Conservation (phyloP, 805 yeast genomes). For the Cyberlindnera amylophila region DNA sequence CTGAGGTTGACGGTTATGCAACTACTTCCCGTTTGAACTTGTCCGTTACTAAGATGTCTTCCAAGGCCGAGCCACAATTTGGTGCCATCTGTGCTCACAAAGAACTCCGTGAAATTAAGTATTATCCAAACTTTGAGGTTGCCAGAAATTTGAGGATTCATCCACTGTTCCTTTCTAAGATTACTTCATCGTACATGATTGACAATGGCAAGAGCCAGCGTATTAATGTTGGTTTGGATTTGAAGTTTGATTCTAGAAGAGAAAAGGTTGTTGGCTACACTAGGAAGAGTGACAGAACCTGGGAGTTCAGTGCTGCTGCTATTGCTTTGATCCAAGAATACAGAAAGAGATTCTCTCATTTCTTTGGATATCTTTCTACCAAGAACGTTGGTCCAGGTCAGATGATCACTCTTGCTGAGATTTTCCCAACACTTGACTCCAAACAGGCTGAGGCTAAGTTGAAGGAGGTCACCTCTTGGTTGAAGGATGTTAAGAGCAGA, state of each 20-base stretch:
- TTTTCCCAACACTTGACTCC: slow-evolving; percentile 34
- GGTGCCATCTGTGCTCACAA: slow-evolving; percentile 57
- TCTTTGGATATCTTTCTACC: slow-evolving; percentile 42
- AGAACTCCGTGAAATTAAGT: slow-evolving; percentile 55
- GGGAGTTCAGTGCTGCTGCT: slow-evolving; percentile 85
- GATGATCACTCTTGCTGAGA: slow-evolving; percentile 29
- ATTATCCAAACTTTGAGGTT: slow-evolving; percentile 62
- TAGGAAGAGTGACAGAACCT: slow-evolving; percentile 55
- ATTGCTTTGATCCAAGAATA: slow-evolving; percentile 62
- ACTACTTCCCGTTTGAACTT: slow-evolving; percentile 42
- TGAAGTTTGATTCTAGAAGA: slow-evolving; percentile 77
- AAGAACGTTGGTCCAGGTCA: slow-evolving; percentile 26
- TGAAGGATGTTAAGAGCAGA: slow-evolving; percentile 48
- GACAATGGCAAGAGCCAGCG: slow-evolving; percentile 48
- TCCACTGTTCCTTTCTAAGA: slow-evolving; percentile 66
- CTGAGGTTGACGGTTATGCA: slow-evolving; percentile 58
- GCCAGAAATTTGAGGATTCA: slow-evolving; percentile 53
- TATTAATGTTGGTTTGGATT: slow-evolving; percentile 72
- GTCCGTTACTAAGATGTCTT: slow-evolving; percentile 48
- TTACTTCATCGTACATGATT: slow-evolving; percentile 71
- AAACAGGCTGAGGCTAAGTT: slow-evolving; percentile 28
- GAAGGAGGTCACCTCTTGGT: slow-evolving; percentile 33
- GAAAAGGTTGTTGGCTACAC: slow-evolving; percentile 88
- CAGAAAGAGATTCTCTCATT: slow-evolving; percentile 52
- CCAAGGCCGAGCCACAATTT: slow-evolving; percentile 54